These are phyloP conservation scores for Cutaneotrichosporon mucoides DNA, from an alignment of 1,284 basidiomycete species.

Conservation along the genomic window DNA sequence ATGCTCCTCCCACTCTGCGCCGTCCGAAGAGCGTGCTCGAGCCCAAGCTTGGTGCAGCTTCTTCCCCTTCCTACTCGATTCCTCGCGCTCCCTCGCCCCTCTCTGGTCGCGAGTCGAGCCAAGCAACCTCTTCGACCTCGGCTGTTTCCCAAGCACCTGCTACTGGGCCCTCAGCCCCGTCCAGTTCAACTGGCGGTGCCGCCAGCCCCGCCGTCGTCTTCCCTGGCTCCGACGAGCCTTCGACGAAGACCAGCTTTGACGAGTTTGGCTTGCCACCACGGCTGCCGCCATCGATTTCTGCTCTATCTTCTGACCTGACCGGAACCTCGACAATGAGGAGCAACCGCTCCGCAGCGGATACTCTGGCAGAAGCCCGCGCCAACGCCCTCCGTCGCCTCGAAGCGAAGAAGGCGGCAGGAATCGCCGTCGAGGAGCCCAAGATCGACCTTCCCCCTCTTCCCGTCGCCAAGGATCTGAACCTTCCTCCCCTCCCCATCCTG, in stretches of 20 bases:
- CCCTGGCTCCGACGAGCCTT: background rate
- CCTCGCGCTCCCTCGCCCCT: too few species aligned
- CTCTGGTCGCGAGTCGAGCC: too few species aligned
- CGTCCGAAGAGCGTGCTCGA: constrained; percentile 5
- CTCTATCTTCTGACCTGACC: constrained; percentile 25
- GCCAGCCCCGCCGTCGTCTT: background rate
- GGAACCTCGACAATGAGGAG: constrained; percentile 21
- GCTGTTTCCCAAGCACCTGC: too few species aligned
- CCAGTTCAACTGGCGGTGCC: too few species aligned
- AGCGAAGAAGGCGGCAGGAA: constrained; percentile 32
- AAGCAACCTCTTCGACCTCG: too few species aligned
- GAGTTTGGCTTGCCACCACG: constrained; percentile 3
- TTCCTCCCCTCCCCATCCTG: constrained; percentile 1
- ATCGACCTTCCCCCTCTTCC: constrained; percentile 14
- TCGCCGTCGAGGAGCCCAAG: constrained; percentile 9
- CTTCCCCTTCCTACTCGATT: too few species aligned
- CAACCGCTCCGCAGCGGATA: constrained; percentile 20
- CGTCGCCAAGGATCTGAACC: constrained; percentile 1
- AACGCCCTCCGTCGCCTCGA: constrained; percentile 42
- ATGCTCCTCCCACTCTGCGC: background rate
- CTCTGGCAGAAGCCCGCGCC: constrained; percentile 39
- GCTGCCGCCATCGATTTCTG: constrained; percentile 4
- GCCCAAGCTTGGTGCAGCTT: background rate
- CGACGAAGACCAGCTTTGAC: background rate
- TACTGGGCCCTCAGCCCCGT: too few species aligned